Percentiles rank a stretch among this genome's conserved stretches.
phyloP scores from a whole-genome alignment of 768 basidiomycete genomes.

The Suillus hirtellus region DNA sequence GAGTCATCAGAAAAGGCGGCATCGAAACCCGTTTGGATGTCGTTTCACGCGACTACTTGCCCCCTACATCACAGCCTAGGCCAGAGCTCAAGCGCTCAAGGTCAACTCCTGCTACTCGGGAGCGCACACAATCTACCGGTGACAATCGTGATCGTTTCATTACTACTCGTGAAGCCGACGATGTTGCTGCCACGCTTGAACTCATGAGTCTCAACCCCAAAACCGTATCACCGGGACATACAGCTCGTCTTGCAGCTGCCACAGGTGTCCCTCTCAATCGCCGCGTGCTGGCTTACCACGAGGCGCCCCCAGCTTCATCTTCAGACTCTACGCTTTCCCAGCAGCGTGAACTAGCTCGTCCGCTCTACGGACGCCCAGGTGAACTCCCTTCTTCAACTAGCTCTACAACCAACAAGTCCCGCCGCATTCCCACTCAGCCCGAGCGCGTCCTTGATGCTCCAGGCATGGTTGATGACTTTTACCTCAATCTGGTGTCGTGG shows the following conservation, averaged over 20 bases:
- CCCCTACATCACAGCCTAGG: conserved; percentile 47
- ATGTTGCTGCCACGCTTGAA: conserved; percentile 66
- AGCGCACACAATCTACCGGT: conserved; percentile 31
- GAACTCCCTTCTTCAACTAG: conserved; percentile 65
- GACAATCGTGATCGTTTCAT: conserved; percentile 71
- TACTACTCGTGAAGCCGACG: conserved; percentile 54
- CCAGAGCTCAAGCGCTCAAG: conserved; percentile 69
- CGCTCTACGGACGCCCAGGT: conserved; percentile 71
- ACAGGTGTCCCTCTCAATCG: conserved; percentile 76
- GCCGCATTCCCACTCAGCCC: conserved; percentile 83
- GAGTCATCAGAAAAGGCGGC: conserved; percentile 76
- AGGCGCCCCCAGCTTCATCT: conserved; percentile 77
- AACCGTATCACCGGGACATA: conserved; percentile 71
- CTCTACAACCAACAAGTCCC: conserved; percentile 63
- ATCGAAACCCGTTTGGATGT: conserved; percentile 77
- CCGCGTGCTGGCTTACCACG: conserved; percentile 87
- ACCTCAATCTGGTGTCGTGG: conserved; percentile 94
- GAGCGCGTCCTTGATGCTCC: conserved; percentile 96
- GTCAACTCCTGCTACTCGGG: conserved; percentile 63
- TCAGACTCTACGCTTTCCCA: conserved; percentile 73
- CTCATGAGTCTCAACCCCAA: conserved; percentile 59
- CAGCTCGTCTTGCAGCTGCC: conserved; percentile 73
- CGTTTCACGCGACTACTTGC: conserved; percentile 74
- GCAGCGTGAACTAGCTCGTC: conserved; percentile 75
- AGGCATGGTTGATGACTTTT: conserved; percentile 93